Percentiles rank a stretch among this genome's conserved stretches.
Evolutionary conservation across 2,329 filamentous ascomycete species (phyloP).

Genomic region (Pleomassaria siparia): DNA sequence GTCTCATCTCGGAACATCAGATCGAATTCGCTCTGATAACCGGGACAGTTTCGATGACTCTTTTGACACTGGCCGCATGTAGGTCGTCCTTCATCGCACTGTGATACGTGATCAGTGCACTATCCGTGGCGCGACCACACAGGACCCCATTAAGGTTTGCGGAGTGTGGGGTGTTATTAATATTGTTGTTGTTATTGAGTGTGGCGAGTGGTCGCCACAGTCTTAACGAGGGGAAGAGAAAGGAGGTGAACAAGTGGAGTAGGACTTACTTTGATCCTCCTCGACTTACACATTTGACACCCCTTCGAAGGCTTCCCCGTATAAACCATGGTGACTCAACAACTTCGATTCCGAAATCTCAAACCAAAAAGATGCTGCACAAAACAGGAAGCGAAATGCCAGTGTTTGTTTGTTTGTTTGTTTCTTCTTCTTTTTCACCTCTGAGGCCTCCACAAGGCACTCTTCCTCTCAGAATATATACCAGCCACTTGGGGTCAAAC

Average conservation of each 20-base stretch:
- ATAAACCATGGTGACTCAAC: slow-evolving; percentile 40
- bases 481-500: too few species aligned
- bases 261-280: slow-evolving; percentile 70
- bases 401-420: too few species aligned
- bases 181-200: too few species aligned
- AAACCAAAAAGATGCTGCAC: not conserved
- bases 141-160: not conserved
- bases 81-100: slow-evolving; percentile 41
- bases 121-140: not conserved
- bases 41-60: slow-evolving; percentile 33
- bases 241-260: not conserved
- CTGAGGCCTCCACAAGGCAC: too few species aligned
- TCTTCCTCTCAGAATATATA: too few species aligned
- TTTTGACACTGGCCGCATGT: slow-evolving; percentile 41
- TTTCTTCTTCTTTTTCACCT: too few species aligned
- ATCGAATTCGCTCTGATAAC: slow-evolving; percentile 65
- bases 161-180: not conserved
- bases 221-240: not conserved
- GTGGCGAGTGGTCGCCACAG: not conserved
- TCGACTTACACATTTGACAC: slow-evolving; percentile 73
- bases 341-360: not conserved
- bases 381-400: too few species aligned
- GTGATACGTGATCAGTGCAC: slow-evolving; percentile 16
- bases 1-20: slow-evolving; percentile 74
- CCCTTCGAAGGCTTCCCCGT: slow-evolving; percentile 52